Evolutionary conservation across 371 early-diverging fungal species (phyloP).

Genomic region (Lichtheimia hyalospora): DNA sequence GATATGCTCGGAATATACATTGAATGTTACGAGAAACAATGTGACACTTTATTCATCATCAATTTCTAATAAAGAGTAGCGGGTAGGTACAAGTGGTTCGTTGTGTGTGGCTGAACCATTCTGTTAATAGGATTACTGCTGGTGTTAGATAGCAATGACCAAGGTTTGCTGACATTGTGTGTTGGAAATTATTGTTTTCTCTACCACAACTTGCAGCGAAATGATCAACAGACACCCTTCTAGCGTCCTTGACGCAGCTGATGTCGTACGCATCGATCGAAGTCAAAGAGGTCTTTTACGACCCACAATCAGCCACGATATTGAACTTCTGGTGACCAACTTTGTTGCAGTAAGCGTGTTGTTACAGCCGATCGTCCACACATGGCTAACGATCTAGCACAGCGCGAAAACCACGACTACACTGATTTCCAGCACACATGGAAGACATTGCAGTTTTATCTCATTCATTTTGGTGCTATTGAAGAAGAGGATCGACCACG

Average conservation of each 20-base stretch:
- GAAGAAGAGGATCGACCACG: constrained; percentile 5
- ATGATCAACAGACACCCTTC: constrained; percentile 4
- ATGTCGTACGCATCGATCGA: constrained; percentile 6
- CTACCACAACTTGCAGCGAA: not conserved
- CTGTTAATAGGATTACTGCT: too few species aligned
- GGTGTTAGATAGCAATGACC: too few species aligned
- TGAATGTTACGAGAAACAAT: too few species aligned
- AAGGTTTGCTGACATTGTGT: too few species aligned
- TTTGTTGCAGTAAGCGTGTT: constrained; percentile 3
- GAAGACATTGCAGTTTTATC: not conserved
- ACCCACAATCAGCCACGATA: not conserved
- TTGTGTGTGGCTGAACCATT: too few species aligned
- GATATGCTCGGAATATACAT: too few species aligned
- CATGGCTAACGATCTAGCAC: not conserved
- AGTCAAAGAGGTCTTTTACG: constrained; percentile 5
- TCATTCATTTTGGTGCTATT: constrained; percentile 2
- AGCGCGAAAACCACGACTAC: not conserved
- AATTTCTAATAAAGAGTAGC: too few species aligned
- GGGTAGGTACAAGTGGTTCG: too few species aligned
- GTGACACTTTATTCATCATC: too few species aligned
- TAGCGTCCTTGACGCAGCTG: constrained; percentile 2
- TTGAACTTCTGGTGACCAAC: not conserved
- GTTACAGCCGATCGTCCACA: not conserved
- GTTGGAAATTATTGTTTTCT: too few species aligned
- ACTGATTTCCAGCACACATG: constrained; percentile 1